Evolutionary conservation across 2,329 filamentous ascomycete genomes (phyloP), one percentile per base, ranked within the genome.

Genomic region (Corynespora cassiicola): DNA sequence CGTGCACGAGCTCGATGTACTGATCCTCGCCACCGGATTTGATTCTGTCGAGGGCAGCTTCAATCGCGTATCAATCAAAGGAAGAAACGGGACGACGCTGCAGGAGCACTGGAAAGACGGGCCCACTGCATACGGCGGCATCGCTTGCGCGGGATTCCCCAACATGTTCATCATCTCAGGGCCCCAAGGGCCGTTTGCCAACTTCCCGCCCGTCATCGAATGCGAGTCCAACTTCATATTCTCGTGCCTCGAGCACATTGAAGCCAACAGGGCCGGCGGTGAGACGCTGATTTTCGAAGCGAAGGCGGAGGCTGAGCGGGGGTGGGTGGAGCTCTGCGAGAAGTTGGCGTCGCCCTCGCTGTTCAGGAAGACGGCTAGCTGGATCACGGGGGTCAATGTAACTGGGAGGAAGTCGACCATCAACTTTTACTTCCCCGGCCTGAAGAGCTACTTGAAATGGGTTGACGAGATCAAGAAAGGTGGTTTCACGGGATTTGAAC

Each of bases 111-210:
- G 64, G 66, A 56, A 52, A 29, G 44, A 62, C 20, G 57, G 65
- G 22, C 47, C 51, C 6, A 46, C 51, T 24, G 68, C 64, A 0
- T 58, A 56, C 9, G 52, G 69, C 36, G 67, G 66, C 11, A 65
- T 66, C 37, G 63, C 61, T n/a, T 46, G 47, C 23, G 39, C 46
- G 11, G 54, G 53, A 11, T 58, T 50, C 34, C 57, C 57, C 3
- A 70, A 70, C 40, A 37, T 55, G 37, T 52, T 55, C 31, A 60
- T 64, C 45, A 46, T 68, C 6, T 71, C 71, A 47, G 67, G 66
- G 6, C 61, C 68, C 4, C 69, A 71, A 29, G 69, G 63, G 3
- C 68, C 67, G 1, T 71, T 66, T 2, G 63, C 66, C 7, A 66
- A 70, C 51, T 61, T 54, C 39, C 31, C 20, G 6, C 31, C 20